Conservation (phyloP, 306 rosid species). For the Crataegus laevigata region DNA sequence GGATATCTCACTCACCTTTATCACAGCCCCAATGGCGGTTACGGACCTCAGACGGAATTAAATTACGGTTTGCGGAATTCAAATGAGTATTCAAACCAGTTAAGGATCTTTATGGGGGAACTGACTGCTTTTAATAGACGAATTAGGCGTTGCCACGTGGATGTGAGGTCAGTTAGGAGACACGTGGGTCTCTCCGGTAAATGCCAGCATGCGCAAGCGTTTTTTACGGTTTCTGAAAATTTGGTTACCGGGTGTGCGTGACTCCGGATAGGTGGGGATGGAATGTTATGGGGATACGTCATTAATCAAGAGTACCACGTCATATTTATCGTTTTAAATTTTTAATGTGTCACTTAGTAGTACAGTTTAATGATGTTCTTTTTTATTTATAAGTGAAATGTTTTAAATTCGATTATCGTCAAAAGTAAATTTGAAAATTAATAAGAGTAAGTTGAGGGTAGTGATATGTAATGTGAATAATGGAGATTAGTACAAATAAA, state of each 20-base stretch:
- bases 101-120: neutral
- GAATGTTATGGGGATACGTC: neutral
- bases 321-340: too few relatives aligned
- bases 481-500: neutral
- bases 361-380: too few relatives aligned
- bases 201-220: neutral
- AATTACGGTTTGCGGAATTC: neutral
- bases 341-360: too few relatives aligned
- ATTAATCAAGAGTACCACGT: neutral
- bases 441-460: neutral
- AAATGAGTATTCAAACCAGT: conserved; percentile 2
- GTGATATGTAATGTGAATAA: neutral
- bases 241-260: neutral
- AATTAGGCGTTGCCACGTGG: conserved; percentile 17
- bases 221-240: neutral
- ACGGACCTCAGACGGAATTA: conserved; percentile 1
- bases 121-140: neutral
- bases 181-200: neutral
- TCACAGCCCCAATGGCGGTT: neutral
- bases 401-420: too few relatives aligned
- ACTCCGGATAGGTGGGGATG: neutral
- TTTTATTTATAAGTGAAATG: rapidly evolving
- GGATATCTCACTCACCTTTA: neutral
- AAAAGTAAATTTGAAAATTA: rapidly evolving
- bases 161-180: neutral